Evolutionary conservation across 192 early-diverging fungal species (phyloP), one percentile per base, ranked within the genome.

Genomic region (Podochytrium sp.): DNA sequence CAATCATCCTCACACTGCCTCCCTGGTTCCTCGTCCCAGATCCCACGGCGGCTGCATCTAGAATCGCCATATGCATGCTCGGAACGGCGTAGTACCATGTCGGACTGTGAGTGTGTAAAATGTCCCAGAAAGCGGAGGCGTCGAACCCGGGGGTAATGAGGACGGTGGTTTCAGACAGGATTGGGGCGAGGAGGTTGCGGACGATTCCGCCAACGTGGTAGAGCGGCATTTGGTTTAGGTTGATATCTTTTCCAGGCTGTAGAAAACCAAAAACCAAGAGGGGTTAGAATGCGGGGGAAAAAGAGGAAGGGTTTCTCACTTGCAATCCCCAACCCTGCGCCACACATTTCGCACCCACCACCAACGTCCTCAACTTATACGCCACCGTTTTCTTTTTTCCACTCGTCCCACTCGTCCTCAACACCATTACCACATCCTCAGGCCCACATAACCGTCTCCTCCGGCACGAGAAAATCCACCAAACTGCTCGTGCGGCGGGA

Each of bases 341-440:
- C 20, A 76, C 64, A 43, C 74, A 76, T 16, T 53, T 47, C 3
- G 74, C 74, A 32, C 74, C 74, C 16, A 76, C 65, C 20, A 76
- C 23, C 6, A 76, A 53, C 5, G 61, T 65, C n/a, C 34, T 50
- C 23, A 76, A 53, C 0, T 50, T 71, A 51, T 77, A 72, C 20
- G 76, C 56, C 16, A 72, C 69, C 16, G 62, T 77, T 38, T 77
- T 72, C 61, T 79, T 79, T 20, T 65, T 78, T 30, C 93, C 93
- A 5, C 92, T 94, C 2, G 93, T 95, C 7, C 93, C 93, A 35
- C 90, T 91, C 1, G 93, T 95, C 61, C 92, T 90, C 64, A 95
- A 82, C 23, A 94, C 76, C 59, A 83, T 75, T 29, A 76, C 60
- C 42, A 73, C 42, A 47, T 59, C 56, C n/a, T 27, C 41, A 23